phyloP scores from a whole-genome alignment of 1,139 yeast genomes.

The Candida tunisiensis region DNA sequence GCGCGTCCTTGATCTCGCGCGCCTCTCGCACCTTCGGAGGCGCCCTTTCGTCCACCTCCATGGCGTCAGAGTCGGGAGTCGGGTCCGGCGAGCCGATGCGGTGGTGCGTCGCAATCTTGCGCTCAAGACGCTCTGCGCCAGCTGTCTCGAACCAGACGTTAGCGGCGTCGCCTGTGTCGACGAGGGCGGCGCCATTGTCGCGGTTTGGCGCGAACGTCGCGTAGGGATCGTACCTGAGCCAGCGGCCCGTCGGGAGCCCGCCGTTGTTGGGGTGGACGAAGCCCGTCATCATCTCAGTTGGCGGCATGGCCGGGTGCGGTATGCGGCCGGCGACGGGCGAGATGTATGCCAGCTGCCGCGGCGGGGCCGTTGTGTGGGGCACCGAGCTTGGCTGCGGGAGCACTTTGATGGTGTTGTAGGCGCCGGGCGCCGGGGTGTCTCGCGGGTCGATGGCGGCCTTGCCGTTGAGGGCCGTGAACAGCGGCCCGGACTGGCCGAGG shows the following conservation, averaged over 20 bases:
- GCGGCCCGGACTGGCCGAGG: conserved; percentile 34
- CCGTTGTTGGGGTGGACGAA: conserved; percentile 83
- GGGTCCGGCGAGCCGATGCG: too few relatives aligned
- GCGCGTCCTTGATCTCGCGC: too few relatives aligned
- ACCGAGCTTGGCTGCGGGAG: conserved; percentile 30
- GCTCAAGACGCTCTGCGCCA: conserved; percentile 26
- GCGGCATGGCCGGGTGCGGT: conserved; percentile 46
- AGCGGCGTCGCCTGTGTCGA: conserved; percentile 46
- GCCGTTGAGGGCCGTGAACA: conserved; percentile 49
- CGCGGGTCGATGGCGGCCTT: conserved; percentile 55
- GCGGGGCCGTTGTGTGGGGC: conserved; percentile 18
- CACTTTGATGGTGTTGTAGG: conserved; percentile 39
- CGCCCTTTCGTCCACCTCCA: too few relatives aligned
- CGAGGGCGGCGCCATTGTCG: conserved; percentile 56
- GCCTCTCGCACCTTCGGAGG: too few relatives aligned
- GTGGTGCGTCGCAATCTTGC: too few relatives aligned
- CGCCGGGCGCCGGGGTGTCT: conserved; percentile 40
- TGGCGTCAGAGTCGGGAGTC: too few relatives aligned
- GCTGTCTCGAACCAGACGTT: conserved; percentile 67
- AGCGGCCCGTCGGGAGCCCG: conserved; percentile 61
- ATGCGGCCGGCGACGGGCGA: conserved; percentile 16
- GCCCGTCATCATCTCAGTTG: conserved; percentile 50
- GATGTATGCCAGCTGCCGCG: conserved; percentile 36
- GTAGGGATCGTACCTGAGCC: conserved; percentile 55
- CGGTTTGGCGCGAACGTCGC: conserved; percentile 64